Conservation (phyloP, 768 basidiomycete genomes). For the Pleurotus salmoneostramineus region DNA sequence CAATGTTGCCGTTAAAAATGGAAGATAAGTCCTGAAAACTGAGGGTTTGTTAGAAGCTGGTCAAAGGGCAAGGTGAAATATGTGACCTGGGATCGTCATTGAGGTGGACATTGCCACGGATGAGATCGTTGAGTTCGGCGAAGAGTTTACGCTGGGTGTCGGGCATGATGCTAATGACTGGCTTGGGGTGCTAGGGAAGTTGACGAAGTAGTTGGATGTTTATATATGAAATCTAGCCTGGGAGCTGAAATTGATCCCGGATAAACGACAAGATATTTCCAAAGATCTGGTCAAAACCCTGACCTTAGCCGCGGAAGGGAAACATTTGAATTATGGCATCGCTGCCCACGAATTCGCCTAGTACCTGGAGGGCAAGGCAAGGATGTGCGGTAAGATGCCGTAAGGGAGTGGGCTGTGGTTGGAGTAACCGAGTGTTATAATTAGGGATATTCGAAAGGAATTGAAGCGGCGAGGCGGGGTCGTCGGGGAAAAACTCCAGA, state of each 20-base stretch:
- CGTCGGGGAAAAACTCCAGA: background rate
- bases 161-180: background rate
- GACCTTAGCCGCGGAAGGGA: background rate
- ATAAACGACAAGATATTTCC: background rate
- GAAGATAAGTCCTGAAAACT: slow-evolving; percentile 46
- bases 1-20: slow-evolving; percentile 79
- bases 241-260: background rate
- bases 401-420: background rate
- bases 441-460: background rate
- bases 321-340: background rate
- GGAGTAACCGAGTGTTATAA: background rate
- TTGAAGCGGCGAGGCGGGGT: background rate
- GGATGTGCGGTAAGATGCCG: background rate
- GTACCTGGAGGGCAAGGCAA: background rate
- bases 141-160: slow-evolving; percentile 15
- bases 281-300: background rate
- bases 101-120: slow-evolving; percentile 45
- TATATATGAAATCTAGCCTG: too few relatives aligned
- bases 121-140: slow-evolving; percentile 39
- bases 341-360: background rate
- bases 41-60: background rate
- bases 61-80: background rate
- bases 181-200: too few relatives aligned
- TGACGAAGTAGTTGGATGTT: too few relatives aligned
- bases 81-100: slow-evolving; percentile 38